Percentiles rank a stretch among this genome's conserved stretches.
These are phyloP conservation scores for Aspergillus baeticus DNA, from an alignment of 495 filamentous ascomycete species.

Conservation along the genomic window DNA sequence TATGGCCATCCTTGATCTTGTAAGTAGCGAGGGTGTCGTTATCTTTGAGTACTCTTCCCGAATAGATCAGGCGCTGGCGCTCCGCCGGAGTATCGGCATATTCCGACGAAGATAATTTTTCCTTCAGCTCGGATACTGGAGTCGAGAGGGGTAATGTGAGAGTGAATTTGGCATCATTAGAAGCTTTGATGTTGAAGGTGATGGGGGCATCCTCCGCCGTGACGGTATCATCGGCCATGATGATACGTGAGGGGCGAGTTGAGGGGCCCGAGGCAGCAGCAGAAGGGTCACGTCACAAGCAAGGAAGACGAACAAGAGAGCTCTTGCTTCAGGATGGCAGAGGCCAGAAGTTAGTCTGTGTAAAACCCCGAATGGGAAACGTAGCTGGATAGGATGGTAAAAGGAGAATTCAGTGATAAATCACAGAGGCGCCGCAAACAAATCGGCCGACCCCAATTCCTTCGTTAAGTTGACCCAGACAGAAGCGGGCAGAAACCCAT, in stretches of 20 bases:
- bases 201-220: constrained; percentile 55
- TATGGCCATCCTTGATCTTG: constrained; percentile 96
- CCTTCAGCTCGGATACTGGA: constrained; percentile 82
- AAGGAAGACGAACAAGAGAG: not conserved
- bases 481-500: constrained; percentile 45
- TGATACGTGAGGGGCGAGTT: constrained; percentile 17
- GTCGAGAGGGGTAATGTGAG: constrained; percentile 76
- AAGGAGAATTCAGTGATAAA: not conserved
- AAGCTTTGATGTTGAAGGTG: constrained; percentile 93
- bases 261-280: constrained; percentile 9
- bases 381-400: constrained; percentile 1
- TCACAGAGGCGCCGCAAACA: not conserved
- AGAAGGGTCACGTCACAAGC: constrained; percentile 15
- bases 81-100: constrained; percentile 83
- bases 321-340: not conserved
- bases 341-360: not conserved
- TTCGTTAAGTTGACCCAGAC: not conserved
- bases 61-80: constrained; percentile 94
- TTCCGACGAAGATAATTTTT: constrained; percentile 73
- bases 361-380: not conserved
- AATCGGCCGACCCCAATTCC: not conserved
- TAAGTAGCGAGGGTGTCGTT: constrained; percentile 78
- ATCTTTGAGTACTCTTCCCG: constrained; percentile 93
- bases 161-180: constrained; percentile 78
- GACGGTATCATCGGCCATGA: constrained; percentile 50